Evolutionary conservation across 2,329 filamentous ascomycete genomes (phyloP).

Genomic region (Scopulariopsis brevicaulis): DNA sequence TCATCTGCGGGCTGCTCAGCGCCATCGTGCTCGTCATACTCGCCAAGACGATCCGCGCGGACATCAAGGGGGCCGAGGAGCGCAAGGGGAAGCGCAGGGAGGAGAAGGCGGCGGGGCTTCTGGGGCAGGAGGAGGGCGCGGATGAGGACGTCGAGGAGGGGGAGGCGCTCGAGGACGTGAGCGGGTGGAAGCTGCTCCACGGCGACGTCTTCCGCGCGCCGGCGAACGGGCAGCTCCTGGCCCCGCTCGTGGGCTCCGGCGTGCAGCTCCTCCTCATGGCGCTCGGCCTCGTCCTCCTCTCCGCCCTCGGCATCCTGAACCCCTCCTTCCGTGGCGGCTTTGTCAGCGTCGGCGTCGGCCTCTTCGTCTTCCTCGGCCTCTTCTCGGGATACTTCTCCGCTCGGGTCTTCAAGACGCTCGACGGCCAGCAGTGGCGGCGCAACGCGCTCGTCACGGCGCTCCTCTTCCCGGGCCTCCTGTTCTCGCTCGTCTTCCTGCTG

Average conservation of each 20-base stretch:
- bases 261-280: conserved; percentile 81
- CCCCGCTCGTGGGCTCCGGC: conserved; percentile 73
- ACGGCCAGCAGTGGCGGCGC: conserved; percentile 60
- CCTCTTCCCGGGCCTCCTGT: conserved; percentile 69
- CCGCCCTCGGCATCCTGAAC: conserved; percentile 68
- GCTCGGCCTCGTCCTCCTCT: conserved; percentile 57
- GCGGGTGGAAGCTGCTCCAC: conserved; percentile 81
- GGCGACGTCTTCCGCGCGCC: conserved; percentile 80
- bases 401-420: conserved; percentile 73
- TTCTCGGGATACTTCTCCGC: conserved; percentile 85
- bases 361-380: conserved; percentile 73
- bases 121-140: conserved; percentile 46
- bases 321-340: conserved; percentile 86
- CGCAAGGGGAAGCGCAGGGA: conserved; percentile 31
- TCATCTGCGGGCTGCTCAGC: conserved; percentile 70
- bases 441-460: conserved; percentile 70
- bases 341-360: conserved; percentile 68
- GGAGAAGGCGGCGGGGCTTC: conserved; percentile 45
- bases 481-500: conserved; percentile 63
- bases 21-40: conserved; percentile 73
- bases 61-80: conserved; percentile 67
- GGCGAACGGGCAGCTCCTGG: conserved; percentile 57
- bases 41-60: conserved; percentile 63
- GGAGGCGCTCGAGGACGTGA: conserved; percentile 65
- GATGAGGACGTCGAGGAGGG: conserved; percentile 45